Base-by-base conservation (phyloP, 768 basidiomycete species). In the Suillus discolor region DNA sequence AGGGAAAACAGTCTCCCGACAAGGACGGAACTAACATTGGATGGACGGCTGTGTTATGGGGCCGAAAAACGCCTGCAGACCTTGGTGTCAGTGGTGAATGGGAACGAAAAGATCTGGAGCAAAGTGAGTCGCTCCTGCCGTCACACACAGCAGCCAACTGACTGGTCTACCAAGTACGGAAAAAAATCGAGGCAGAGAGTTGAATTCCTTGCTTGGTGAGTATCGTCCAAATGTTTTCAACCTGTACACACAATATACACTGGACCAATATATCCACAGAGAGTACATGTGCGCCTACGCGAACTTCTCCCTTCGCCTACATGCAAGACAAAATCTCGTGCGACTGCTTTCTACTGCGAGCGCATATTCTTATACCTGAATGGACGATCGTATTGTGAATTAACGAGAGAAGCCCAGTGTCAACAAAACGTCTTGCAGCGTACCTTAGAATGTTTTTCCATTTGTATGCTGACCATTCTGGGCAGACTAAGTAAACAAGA, bases 31-130 rank as follows among this genome's bases (percentile, higher is more conserved):
- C 64, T 44, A 68, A 69, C 31, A 76, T 84, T 47, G 72, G 76
- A 31, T 88, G 87, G 87, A 81, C 77, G 61, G 84, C 87, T 59
- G 81, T 85, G 7, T 73, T 87, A 60, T 83, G 62, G 85, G 87
- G 66, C 68, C 74, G 68, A 78, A 80, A 73, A 65, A 5, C 61
- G 5, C 11, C 42, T 20, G 59, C 23, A 12, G 67, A 66, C 9
- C 55, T n/a, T 44, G 63, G 65, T 20, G 62, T 57, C 38, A 66
- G 70, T 77, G 73, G 79, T 47, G 71, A 78, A 62, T 81, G 78
- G 79, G 78, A 81, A 38, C 72, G 75, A 70, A 72, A 72, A 66
- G 81, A 79, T 66, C 64, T 80, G 63, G 80, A 78, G 62, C 76
- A 74, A 63, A 65, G 85, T 85, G 65, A 42, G 79, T 76, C 6